Base-by-base conservation (phyloP, 169 alveolate species). In the Cytauxzoon felis region DNA sequence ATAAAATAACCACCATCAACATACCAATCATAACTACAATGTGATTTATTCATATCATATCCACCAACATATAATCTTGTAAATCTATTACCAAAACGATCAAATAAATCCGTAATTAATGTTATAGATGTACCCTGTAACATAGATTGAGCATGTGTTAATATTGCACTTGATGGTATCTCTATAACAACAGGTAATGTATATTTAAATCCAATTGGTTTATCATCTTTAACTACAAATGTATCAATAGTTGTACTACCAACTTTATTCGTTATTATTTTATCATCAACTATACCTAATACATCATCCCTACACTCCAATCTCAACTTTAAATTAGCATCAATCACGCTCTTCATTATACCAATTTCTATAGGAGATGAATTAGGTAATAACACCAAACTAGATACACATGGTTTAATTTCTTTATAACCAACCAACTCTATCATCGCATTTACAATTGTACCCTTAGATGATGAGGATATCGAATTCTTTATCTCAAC, bases 271-370 rank as follows among this genome's bases (percentile, higher is more conserved):
- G n/a, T n/a, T 11, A 62, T 40, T 3, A 62, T 11, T 2, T 8
- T 13, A 13, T 62, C 62, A 21, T 62, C 36, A 1, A 63, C 49
- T 0, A 63, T 33, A 18, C 52, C 73, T 53, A 62, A 8, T 3
- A 36, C 63, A 1, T 41, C 63, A 8, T 23, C 52, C 1, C 52
- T 42, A 1, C 54, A 16, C 19, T 61, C 53, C 23, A 62, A 2
- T n/a, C 42, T 24, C 13, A 52, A 40, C 2, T 51, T 3, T 21
- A 62, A 27, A n/a, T 36, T 27, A 30, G 64, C 38, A 9, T 62
- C 73, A 21, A 62, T 21, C 73, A 62, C 52, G 1, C 64, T 50
- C n/a, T n/a, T n/a, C n/a, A n/a, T n/a, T n/a, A n/a, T n/a, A n/a
- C n/a, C n/a, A 24, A 62, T 8, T 13, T 45, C 56, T 27, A 62